These are phyloP conservation scores for Xylaria hypoxylon DNA, from an alignment of 2,329 filamentous ascomycete genomes.

Conservation along the genomic window DNA sequence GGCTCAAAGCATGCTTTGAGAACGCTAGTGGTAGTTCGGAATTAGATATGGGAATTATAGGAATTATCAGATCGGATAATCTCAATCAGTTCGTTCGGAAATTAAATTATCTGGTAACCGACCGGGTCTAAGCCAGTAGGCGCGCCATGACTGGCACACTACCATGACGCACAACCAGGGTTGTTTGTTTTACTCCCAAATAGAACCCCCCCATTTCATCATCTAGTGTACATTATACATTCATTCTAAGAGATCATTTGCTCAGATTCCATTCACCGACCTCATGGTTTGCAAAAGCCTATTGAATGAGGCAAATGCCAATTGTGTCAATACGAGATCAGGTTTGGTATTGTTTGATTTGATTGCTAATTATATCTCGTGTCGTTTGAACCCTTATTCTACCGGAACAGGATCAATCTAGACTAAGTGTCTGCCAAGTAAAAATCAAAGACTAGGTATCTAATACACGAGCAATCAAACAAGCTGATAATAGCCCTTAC, in stretches of 20 bases:
- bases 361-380: constrained; percentile 8
- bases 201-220: too few relatives aligned
- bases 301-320: neutral
- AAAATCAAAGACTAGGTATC: constrained; percentile 3
- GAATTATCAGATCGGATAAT: constrained; percentile 31
- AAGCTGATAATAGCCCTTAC: too few relatives aligned
- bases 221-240: neutral
- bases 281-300: neutral
- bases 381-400: constrained; percentile 2
- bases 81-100: constrained; percentile 7
- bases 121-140: neutral
- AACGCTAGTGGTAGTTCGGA: neutral
- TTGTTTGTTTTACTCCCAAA: too few relatives aligned
- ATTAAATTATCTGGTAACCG: neutral
- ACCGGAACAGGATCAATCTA: neutral
- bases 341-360: constrained; percentile 1
- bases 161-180: constrained; percentile 7
- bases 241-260: neutral
- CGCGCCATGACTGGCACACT: constrained; percentile 11
- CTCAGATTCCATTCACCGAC: neutral
- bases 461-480: too few relatives aligned
- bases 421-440: neutral
- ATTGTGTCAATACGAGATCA: neutral
- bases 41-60: constrained; percentile 10
- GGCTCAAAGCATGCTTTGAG: constrained; percentile 10